phyloP scores from a whole-genome alignment of 352 stramenopile genomes.

The Pythium phragmiticola region DNA sequence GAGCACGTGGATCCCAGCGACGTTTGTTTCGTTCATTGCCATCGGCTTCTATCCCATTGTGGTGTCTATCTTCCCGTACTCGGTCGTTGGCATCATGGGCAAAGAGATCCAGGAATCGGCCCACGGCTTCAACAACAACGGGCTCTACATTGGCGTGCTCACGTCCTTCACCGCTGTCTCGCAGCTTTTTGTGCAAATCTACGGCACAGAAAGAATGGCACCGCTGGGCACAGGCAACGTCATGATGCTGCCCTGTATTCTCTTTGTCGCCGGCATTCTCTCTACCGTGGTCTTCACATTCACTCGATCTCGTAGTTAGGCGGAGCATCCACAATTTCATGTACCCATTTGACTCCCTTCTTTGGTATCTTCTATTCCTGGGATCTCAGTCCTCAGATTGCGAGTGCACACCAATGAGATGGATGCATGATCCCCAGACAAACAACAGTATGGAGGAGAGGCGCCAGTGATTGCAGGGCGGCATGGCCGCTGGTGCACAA shows the following conservation, averaged over 20 bases:
- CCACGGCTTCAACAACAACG: slow-evolving; percentile 81
- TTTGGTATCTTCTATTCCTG: slow-evolving; percentile 9
- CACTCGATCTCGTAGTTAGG: slow-evolving; percentile 20
- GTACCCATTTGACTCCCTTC: slow-evolving; percentile 13
- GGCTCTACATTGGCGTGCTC: slow-evolving; percentile 71
- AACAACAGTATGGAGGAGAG: not conserved
- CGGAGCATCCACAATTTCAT: not conserved
- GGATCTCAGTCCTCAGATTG: slow-evolving; percentile 21
- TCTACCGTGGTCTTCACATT: slow-evolving; percentile 48
- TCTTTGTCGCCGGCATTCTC: slow-evolving; percentile 50
- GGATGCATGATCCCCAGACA: not conserved
- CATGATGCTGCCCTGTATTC: slow-evolving; percentile 54
- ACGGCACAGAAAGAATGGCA: slow-evolving; percentile 63
- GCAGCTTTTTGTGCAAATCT: slow-evolving; percentile 71
- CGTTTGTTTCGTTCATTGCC: slow-evolving; percentile 54
- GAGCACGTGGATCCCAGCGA: slow-evolving; percentile 39
- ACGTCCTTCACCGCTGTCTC: slow-evolving; percentile 63
- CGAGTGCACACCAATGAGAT: slow-evolving; percentile 6
- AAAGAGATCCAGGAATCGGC: slow-evolving; percentile 69
- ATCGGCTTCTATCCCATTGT: slow-evolving; percentile 65
- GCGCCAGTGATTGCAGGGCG: not conserved
- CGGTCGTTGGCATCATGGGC: slow-evolving; percentile 77
- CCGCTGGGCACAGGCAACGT: slow-evolving; percentile 61
- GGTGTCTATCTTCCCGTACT: slow-evolving; percentile 70
- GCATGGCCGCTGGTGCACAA: not conserved